Conservation (phyloP, 306 rosid species). For the Trichosanthes cucumerina region DNA sequence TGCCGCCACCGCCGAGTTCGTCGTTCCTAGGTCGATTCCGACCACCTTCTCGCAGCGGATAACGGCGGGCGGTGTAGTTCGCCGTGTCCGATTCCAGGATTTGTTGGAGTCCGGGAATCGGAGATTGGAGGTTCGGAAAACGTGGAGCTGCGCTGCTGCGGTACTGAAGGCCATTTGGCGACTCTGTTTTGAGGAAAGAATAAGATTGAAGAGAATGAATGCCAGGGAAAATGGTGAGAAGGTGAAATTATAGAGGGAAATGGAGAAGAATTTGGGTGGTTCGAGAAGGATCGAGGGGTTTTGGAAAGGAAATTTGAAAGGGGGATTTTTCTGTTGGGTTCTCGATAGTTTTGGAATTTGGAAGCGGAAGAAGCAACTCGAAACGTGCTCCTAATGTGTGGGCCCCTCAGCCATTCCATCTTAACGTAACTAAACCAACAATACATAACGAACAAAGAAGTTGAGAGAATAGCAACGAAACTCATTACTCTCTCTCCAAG, state of each 20-base stretch:
- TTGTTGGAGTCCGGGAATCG: neutral
- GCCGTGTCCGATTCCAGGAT: neutral
- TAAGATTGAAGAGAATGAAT: no score
- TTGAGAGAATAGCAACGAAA: no score
- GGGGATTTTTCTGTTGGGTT: no score
- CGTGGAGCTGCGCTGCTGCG: neutral
- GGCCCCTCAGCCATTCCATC: no score
- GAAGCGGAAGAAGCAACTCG: no score
- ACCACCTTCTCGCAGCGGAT: neutral
- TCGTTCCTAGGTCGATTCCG: constrained; percentile 10
- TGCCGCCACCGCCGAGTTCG: neutral
- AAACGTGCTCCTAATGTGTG: no score
- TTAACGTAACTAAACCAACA: no score
- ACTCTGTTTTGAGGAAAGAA: neutral
- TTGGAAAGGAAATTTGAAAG: neutral
- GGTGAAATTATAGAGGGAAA: neutral
- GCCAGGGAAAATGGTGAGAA: neutral
- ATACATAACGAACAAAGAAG: no score
- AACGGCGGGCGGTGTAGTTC: neutral
- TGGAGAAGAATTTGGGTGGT: neutral
- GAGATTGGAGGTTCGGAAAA: neutral
- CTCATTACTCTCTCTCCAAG: no score
- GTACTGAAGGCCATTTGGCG: neutral
- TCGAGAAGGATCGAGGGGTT: neutral
- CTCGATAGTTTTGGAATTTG: no score